phyloP scores from a whole-genome alignment of 2,329 filamentous ascomycete species.

The Colletotrichum sp. region DNA sequence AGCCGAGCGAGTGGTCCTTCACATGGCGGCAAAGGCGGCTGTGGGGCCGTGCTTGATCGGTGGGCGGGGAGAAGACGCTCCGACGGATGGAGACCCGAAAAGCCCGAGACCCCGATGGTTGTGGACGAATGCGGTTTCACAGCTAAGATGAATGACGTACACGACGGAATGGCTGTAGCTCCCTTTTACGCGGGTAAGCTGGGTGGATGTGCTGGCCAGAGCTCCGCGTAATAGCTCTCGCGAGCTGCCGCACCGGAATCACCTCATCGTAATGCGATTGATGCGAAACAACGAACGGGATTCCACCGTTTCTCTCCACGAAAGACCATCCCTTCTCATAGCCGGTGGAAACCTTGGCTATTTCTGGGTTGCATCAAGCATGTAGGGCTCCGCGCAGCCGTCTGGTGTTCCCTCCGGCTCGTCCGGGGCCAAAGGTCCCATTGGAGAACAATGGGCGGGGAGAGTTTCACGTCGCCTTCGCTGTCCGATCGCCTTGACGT shows the following conservation, averaged over 20 bases:
- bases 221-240: not conserved
- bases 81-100: conserved; percentile 2
- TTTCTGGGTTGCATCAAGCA: not conserved
- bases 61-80: not conserved
- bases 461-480: conserved; percentile 12
- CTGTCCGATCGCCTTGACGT: conserved; percentile 22
- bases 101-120: conserved; percentile 11
- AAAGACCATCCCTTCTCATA: not conserved
- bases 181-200: not conserved
- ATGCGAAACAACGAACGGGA: not conserved
- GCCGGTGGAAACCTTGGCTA: not conserved
- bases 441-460: not conserved
- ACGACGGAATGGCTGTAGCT: not conserved
- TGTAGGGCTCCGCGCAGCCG: not conserved
- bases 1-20: not conserved
- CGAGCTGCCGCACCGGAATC: conserved; percentile 2
- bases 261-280: not conserved
- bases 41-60: conserved; percentile 13
- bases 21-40: not conserved
- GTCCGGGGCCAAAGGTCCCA: not conserved
- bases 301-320: not conserved
- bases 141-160: conserved; percentile 11
- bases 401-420: conserved; percentile 1
- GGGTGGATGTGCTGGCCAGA: not conserved
- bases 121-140: conserved; percentile 14